These are phyloP conservation scores for Kwoniella mangroviensis DNA, from an alignment of 768 basidiomycete species.

Conservation along the genomic window DNA sequence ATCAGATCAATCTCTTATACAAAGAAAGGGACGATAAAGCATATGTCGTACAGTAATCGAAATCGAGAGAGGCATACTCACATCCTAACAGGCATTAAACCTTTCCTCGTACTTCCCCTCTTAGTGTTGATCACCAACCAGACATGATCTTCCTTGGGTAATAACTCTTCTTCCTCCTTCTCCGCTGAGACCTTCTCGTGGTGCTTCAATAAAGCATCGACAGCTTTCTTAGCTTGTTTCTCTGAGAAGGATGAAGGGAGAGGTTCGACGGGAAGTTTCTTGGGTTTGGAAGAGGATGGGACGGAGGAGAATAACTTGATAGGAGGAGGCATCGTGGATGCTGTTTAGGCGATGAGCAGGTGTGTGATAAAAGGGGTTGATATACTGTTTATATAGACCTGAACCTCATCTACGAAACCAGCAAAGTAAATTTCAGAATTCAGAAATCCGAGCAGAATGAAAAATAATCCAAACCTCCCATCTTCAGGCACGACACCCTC, in stretches of 20 bases:
- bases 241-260: slow-evolving; percentile 62
- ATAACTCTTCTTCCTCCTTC: slow-evolving; percentile 69
- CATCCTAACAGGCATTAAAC: slow-evolving; percentile 83
- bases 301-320: slow-evolving; percentile 20
- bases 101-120: slow-evolving; percentile 73
- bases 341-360: background rate
- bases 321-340: slow-evolving; percentile 19
- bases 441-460: too few relatives aligned
- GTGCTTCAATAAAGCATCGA: slow-evolving; percentile 76
- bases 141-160: slow-evolving; percentile 77
- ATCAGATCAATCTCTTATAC: too few relatives aligned
- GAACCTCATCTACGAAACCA: too few relatives aligned
- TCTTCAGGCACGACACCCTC: background rate
- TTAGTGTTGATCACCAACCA: slow-evolving; percentile 91
- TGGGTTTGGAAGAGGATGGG: slow-evolving; percentile 21
- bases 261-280: slow-evolving; percentile 13
- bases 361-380: background rate
- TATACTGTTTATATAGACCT: too few relatives aligned
- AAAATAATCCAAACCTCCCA: background rate
- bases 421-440: too few relatives aligned
- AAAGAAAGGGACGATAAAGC: too few relatives aligned
- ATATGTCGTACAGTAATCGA: too few relatives aligned
- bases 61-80: slow-evolving; percentile 59
- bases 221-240: slow-evolving; percentile 75
- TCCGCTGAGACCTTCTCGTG: slow-evolving; percentile 69